These are phyloP conservation scores for Yarrowia sp. DNA, from an alignment of 805 yeast species.

Conservation along the genomic window DNA sequence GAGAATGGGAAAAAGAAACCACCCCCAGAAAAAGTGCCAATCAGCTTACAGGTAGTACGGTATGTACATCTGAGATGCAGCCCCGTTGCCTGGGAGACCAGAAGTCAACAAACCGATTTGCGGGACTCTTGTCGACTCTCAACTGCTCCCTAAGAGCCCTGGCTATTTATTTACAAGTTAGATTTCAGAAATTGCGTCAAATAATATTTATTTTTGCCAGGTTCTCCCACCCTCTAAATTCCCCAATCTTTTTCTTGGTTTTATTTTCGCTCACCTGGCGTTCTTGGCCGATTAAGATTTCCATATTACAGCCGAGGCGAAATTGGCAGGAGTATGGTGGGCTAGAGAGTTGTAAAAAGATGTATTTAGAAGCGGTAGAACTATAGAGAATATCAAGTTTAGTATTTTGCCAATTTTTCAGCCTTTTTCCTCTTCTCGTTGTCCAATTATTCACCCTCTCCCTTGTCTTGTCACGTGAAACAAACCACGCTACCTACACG, in stretches of 20 bases:
- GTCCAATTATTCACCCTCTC: neutral
- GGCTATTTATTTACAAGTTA: no score
- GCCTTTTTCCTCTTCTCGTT: neutral
- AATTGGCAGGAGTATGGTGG: neutral
- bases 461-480: neutral
- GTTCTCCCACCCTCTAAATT: neutral
- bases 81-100: neutral
- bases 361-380: neutral
- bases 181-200: neutral
- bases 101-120: neutral
- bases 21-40: neutral
- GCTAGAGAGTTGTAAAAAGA: no score
- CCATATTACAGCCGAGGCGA: constrained; percentile 3
- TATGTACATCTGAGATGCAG: neutral
- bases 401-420: neutral
- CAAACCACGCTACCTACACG: constrained; percentile 19
- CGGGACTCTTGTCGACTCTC: no score
- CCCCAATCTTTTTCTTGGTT: neutral
- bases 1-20: no score
- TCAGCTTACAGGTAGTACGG: neutral
- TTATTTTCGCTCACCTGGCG: constrained; percentile 4
- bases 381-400: neutral
- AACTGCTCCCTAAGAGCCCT: no score
- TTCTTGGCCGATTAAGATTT: neutral
- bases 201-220: neutral